These are phyloP conservation scores for Acacia confusa DNA, from an alignment of 306 rosid genomes.

Conservation along the genomic window DNA sequence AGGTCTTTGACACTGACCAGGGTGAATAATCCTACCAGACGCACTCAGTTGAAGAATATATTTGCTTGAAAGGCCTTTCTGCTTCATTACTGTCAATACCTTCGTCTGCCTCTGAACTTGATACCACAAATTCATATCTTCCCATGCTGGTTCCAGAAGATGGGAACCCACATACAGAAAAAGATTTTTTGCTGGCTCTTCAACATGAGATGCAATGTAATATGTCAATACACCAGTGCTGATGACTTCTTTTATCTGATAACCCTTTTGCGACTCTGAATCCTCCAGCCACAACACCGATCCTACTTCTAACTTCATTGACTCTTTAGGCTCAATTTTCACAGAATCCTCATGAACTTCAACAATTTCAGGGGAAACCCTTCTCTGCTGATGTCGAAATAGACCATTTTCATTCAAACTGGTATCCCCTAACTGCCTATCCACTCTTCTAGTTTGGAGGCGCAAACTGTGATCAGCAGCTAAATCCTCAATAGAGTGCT, in stretches of 20 bases:
- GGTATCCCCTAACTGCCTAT: constrained; percentile 77
- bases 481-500: constrained; percentile 85
- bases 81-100: constrained; percentile 86
- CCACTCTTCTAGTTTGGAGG: constrained; percentile 84
- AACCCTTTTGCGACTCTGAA: constrained; percentile 81
- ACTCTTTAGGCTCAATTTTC: constrained; percentile 63
- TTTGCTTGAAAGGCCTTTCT: constrained; percentile 80
- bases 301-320: constrained; percentile 82
- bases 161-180: constrained; percentile 87
- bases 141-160: constrained; percentile 97
- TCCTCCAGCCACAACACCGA: constrained; percentile 87
- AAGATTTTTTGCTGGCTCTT: constrained; percentile 72
- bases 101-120: constrained; percentile 98
- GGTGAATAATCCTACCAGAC: constrained; percentile 93
- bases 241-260: constrained; percentile 69
- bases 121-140: constrained; percentile 95
- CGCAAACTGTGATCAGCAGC: constrained; percentile 98
- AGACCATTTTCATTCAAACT: constrained; percentile 73
- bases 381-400: constrained; percentile 64
- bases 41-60: constrained; percentile 83
- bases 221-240: constrained; percentile 55
- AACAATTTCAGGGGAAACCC: constrained; percentile 87
- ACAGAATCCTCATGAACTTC: constrained; percentile 82
- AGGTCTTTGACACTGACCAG: constrained; percentile 85
- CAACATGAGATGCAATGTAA: constrained; percentile 76